Base-by-base conservation (phyloP, 495 filamentous ascomycete genomes). In the Neohortaea acidophila region DNA sequence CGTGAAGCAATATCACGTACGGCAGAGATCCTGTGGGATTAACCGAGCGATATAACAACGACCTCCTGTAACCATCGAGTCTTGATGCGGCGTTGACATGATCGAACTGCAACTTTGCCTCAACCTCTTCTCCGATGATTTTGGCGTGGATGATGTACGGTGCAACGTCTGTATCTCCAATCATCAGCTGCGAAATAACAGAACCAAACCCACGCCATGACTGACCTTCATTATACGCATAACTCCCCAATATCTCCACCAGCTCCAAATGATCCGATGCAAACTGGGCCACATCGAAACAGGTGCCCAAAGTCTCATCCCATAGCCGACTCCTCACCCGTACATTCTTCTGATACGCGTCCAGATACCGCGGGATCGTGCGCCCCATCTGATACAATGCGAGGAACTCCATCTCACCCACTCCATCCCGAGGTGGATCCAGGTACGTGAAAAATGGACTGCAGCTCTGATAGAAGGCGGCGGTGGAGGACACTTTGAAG, bases 211-310 rank as follows among this genome's bases (percentile, higher is more conserved):
- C 14, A 21, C 11, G 19, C 4, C 17, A n/a, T n/a, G n/a, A 20
- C 10, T 20, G 19, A 34, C 32, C 19, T 21, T 34, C 32, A 15
- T 34, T 34, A 15, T n/a, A 34, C 17, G 19, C 32, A 34, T 34
- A 34, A 21, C 32, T 34, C 8, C 32, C 32, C 32, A 34, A 21
- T 10, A 34, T 20, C 17, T 34, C 32, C 8, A 34, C 32, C 32
- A 34, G 13, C 17, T 19, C 21, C 6, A 34, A 20, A 15, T 34
- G 4, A 15, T 21, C 4, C 10, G 19, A 9, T 13, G 32, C 7
- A 21, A n/a, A 21, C 32, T 34, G 17, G 32, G 17, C 10, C 13
- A 34, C 32, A 19, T 34, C 32, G 7, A n/a, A 7, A 9, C 28
- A 31, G n/a, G 17, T 31, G 28, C 32, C 5, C 32, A 34, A 21